A percentile compares a stretch with the other conserved stretches of the same genome.
phyloP scores from a whole-genome alignment of 2,329 filamentous ascomycete genomes.

The Epicoccum nigrum region DNA sequence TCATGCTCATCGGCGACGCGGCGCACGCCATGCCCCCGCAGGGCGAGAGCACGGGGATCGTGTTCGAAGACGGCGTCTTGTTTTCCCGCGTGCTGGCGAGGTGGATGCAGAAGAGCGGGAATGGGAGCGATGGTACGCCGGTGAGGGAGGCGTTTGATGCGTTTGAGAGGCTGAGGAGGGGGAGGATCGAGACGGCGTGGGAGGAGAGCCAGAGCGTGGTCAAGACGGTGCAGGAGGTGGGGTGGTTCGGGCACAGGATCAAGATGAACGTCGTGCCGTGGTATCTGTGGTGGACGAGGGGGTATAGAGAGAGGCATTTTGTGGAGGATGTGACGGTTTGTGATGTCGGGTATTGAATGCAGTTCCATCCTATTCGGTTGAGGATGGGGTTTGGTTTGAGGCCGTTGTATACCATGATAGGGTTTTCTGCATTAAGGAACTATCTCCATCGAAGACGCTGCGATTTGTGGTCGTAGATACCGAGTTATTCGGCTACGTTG shows the following conservation, averaged over 20 bases:
- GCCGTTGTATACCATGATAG: too few species aligned
- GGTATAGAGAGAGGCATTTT: conserved; percentile 52
- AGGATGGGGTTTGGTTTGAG: too few species aligned
- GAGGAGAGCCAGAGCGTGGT: conserved; percentile 55
- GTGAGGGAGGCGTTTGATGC: conserved; percentile 55
- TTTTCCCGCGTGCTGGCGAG: conserved; percentile 53
- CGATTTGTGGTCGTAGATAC: too few species aligned
- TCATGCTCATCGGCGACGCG: conserved; percentile 54
- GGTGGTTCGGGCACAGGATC: conserved; percentile 53
- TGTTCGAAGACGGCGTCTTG: conserved; percentile 60
- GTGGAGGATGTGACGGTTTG: conserved; percentile 53
- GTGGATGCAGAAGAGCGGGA: conserved; percentile 49
- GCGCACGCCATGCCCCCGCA: conserved; percentile 60
- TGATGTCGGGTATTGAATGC: conserved; percentile 30
- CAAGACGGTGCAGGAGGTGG: conserved; percentile 52
- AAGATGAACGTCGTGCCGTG: conserved; percentile 55
- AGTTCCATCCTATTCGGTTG: too few species aligned
- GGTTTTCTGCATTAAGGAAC: too few species aligned
- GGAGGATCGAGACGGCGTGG: conserved; percentile 54
- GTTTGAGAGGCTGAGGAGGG: conserved; percentile 54
- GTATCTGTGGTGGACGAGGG: conserved; percentile 55
- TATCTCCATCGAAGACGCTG: too few species aligned
- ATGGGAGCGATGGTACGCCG: conserved; percentile 26
- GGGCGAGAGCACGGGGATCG: conserved; percentile 58
- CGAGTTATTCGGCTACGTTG: too few species aligned